Evolutionary conservation across 768 basidiomycete genomes (phyloP).

Genomic region (Tulasnella sp.): DNA sequence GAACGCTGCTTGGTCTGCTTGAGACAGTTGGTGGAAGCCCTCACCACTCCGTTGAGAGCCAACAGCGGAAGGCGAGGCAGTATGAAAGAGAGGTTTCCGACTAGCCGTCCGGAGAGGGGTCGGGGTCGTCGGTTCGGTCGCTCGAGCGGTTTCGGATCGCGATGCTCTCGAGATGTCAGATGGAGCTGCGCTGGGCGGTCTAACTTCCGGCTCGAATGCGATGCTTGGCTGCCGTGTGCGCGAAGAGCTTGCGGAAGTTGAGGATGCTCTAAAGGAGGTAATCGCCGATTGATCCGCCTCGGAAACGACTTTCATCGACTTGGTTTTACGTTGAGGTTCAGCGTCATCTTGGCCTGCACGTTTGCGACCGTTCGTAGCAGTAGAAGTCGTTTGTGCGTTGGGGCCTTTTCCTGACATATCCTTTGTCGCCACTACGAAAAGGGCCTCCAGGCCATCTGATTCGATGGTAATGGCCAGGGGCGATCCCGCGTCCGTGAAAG

Average conservation of each 20-base stretch:
- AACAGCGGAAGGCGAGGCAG: conserved; percentile 26
- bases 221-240: not conserved
- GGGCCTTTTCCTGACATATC: conserved; percentile 22
- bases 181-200: conserved; percentile 14
- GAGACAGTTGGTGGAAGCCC: conserved; percentile 38
- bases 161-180: conserved; percentile 13
- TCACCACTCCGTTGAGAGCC: not conserved
- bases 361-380: conserved; percentile 13
- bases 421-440: conserved; percentile 74
- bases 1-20: conserved; percentile 40
- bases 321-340: not conserved
- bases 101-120: not conserved
- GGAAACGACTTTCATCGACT: conserved; percentile 7
- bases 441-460: conserved; percentile 47
- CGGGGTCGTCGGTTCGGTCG: not conserved
- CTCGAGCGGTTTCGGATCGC: not conserved
- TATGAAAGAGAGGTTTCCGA: conserved; percentile 31
- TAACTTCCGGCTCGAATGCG: not conserved
- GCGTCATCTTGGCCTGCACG: not conserved
- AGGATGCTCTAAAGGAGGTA: not conserved
- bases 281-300: not conserved
- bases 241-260: not conserved
- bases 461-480: conserved; percentile 73
- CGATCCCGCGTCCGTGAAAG: conserved; percentile 61
- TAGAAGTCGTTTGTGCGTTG: conserved; percentile 11